Evolutionary conservation across 495 filamentous ascomycete genomes (phyloP).

Genomic region (Elaphomyces granulatus): DNA sequence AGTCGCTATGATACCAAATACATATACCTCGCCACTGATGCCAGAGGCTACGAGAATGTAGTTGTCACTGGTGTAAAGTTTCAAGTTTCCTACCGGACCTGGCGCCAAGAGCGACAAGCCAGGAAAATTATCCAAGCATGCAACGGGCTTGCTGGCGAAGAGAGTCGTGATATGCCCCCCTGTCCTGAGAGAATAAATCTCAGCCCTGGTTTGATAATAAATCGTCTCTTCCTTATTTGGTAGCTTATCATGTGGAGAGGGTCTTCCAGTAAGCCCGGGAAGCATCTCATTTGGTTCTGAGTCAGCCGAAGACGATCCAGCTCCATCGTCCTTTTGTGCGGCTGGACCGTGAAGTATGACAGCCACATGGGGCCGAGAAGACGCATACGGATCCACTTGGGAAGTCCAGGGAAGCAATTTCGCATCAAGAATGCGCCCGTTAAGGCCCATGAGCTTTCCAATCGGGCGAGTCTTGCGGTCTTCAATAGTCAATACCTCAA

Average conservation of each 20-base stretch:
- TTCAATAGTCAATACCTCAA: constrained; percentile 57
- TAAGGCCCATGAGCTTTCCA: constrained; percentile 55
- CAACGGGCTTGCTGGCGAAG: constrained; percentile 40
- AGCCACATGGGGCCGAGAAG: constrained; percentile 50
- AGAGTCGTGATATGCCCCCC: constrained; percentile 53
- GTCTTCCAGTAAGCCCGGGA: constrained; percentile 13
- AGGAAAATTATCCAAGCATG: constrained; percentile 27
- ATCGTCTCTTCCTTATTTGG: constrained; percentile 26
- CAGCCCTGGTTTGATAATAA: constrained; percentile 69
- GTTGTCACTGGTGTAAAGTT: constrained; percentile 49
- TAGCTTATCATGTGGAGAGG: constrained; percentile 15
- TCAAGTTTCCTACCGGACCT: constrained; percentile 53
- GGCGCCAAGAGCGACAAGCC: constrained; percentile 37
- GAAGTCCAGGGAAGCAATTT: constrained; percentile 56
- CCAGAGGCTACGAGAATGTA: constrained; percentile 64
- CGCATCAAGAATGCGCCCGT: constrained; percentile 66
- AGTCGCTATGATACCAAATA: constrained; percentile 38
- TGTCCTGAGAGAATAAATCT: constrained; percentile 66
- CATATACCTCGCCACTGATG: constrained; percentile 69
- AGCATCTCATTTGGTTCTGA: constrained; percentile 27
- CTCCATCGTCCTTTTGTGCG: constrained; percentile 26
- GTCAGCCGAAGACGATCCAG: constrained; percentile 19
- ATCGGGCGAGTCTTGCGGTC: constrained; percentile 50
- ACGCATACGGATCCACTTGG: constrained; percentile 24
- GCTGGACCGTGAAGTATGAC: constrained; percentile 62